Percentiles rank a stretch among this genome's conserved stretches.
Evolutionary conservation across 176 grass and related monocot species (phyloP).

Genomic region (Juncus effusus): DNA sequence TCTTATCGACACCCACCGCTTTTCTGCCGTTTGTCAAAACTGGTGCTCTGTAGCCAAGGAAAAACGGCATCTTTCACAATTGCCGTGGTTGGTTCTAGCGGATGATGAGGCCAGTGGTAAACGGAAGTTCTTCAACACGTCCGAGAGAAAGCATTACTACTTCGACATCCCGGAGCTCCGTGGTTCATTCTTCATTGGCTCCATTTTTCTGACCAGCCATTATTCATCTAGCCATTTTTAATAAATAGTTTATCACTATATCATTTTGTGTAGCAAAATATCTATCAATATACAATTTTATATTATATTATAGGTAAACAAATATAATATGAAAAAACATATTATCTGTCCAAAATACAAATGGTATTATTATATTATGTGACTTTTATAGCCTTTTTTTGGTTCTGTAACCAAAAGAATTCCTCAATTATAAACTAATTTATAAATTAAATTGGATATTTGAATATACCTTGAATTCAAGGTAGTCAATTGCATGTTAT

Average conservation of each 20-base stretch:
- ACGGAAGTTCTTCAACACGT: neutral
- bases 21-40: neutral
- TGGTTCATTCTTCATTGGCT: too few species aligned
- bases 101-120: neutral
- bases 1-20: neutral
- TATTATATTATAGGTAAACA: too few species aligned
- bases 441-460: neutral
- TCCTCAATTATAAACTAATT: too few species aligned
- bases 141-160: neutral
- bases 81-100: neutral
- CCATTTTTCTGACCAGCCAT: slow-evolving; percentile 63
- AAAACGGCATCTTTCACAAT: neutral
- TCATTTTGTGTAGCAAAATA: too few species aligned
- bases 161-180: neutral
- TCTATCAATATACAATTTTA: too few species aligned
- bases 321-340: too few species aligned
- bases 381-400: too few species aligned
- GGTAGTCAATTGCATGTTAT: neutral
- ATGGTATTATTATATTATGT: too few species aligned
- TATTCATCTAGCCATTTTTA: too few species aligned
- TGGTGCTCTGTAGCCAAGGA: neutral
- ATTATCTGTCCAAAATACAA: too few species aligned
- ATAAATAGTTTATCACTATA: too few species aligned
- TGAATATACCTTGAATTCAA: neutral
- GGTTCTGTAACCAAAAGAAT: too few species aligned